Percentiles rank a stretch among this genome's conserved stretches.
Evolutionary conservation across 2,329 filamentous ascomycete species (phyloP).

Genomic region (Tolypocladium paradoxum): DNA sequence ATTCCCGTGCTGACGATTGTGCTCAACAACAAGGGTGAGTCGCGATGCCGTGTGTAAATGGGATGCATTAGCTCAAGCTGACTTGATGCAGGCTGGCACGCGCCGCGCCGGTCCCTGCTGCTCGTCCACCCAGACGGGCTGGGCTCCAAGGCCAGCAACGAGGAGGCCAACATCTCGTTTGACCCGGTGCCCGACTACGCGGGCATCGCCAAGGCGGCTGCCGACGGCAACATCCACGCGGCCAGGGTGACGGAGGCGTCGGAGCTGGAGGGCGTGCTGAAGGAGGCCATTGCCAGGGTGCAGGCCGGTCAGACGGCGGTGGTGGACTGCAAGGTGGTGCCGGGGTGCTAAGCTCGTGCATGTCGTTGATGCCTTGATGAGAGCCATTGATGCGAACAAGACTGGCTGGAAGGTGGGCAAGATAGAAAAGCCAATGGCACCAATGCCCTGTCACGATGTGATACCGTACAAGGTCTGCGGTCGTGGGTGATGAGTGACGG

Average conservation of each 20-base stretch:
- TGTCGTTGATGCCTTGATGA: background rate
- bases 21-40: slow-evolving; percentile 43
- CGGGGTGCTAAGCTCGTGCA: slow-evolving; percentile 25
- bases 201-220: slow-evolving; percentile 50
- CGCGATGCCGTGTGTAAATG: background rate
- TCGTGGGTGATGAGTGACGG: too few relatives aligned
- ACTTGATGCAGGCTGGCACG: slow-evolving; percentile 41
- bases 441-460: too few relatives aligned
- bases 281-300: slow-evolving; percentile 39
- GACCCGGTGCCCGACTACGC: slow-evolving; percentile 46
- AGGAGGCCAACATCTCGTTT: slow-evolving; percentile 53
- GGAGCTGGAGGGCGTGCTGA: slow-evolving; percentile 35
- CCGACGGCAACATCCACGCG: slow-evolving; percentile 41
- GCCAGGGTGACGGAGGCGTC: slow-evolving; percentile 34
- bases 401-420: too few relatives aligned
- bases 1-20: slow-evolving; percentile 45
- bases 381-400: background rate
- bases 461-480: too few relatives aligned
- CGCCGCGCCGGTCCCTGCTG: slow-evolving; percentile 43
- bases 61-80: slow-evolving; percentile 1
- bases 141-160: slow-evolving; percentile 44
- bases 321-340: slow-evolving; percentile 39
- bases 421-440: too few relatives aligned
- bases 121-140: slow-evolving; percentile 48
- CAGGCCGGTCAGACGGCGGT: slow-evolving; percentile 40